These are phyloP conservation scores for Dryas drummondii DNA, from an alignment of 306 rosid species.

Conservation along the genomic window DNA sequence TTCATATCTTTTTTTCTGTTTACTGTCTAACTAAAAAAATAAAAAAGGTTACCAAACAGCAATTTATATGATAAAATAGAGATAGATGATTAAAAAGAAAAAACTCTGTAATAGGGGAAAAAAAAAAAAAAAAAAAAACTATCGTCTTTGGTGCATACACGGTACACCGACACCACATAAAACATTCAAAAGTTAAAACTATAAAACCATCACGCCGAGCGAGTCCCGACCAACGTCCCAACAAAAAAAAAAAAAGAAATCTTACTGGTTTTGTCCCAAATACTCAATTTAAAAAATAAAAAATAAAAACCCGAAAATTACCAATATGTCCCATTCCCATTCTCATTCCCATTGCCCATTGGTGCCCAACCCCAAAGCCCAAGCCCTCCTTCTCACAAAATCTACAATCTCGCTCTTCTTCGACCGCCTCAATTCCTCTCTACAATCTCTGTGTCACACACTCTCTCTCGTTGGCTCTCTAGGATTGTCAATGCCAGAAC, in stretches of 20 bases:
- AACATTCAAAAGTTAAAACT: too few species aligned
- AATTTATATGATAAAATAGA: too few species aligned
- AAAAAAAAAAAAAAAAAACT: neutral
- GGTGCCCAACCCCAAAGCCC: slow-evolving; percentile 27
- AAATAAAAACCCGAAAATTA: slow-evolving; percentile 26
- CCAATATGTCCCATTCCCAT: slow-evolving; percentile 34
- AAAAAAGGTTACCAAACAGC: too few species aligned
- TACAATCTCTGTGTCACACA: slow-evolving; percentile 15
- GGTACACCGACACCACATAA: neutral
- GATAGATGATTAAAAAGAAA: neutral
- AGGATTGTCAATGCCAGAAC: slow-evolving; percentile 38
- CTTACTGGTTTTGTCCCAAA: neutral
- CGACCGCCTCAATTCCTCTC: slow-evolving; percentile 49
- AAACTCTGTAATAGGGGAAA: neutral
- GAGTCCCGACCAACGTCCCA: neutral
- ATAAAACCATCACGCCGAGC: neutral
- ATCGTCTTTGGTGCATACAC: too few species aligned
- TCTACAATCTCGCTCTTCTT: slow-evolving; percentile 33
- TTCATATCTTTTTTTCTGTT: too few species aligned
- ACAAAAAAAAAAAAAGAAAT: neutral
- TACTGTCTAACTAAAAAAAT: too few species aligned
- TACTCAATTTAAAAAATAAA: neutral
- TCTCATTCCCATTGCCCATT: neutral
- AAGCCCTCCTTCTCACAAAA: slow-evolving; percentile 38
- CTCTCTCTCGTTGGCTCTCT: slow-evolving; percentile 28